Base-by-base conservation (phyloP, 768 basidiomycete species). In the Leccinum obscurum region DNA sequence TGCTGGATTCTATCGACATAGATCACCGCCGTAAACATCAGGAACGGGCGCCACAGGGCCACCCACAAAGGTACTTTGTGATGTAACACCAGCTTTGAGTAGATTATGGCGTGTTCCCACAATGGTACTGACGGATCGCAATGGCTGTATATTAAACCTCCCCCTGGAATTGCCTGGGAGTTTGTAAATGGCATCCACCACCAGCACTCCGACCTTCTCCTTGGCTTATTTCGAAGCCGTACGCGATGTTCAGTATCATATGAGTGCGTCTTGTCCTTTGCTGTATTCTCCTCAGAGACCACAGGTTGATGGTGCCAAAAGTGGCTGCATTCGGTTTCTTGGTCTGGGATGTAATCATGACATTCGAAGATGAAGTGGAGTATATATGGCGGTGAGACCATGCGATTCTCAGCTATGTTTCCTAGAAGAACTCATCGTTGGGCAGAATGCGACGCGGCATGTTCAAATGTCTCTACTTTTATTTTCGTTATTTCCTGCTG, bases 161-260 rank as follows among this genome's bases (percentile, higher is more conserved):
- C 24, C 46, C 48, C 48, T 15, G 24, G 48, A 85, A 94, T 71
- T 98, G 98, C 70, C 93, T 92, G 61, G 39, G 15, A 8, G 32
- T 30, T 34, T 34, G 35, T 15, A 9, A 14, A 30, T 48, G 8
- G 14, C 57, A 65, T 61, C 17, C 65, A 49, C 8, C 22, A 49
- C 48, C 22, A 24, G 22, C 13, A 22, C 48, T 28, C 52, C 28
- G 1, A 30, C 22, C 2, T 60, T 66, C 46, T 64, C 58, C 3
- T 20, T 57, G 13, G 54, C 30, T 13, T 62, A 58, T 57, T 37
- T 55, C 30, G 17, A 50, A 26, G 57, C 68, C 17, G 22, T 51
- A 17, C 61, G 56, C 24, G 35, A 59, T 39, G 44, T 63, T 26
- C 50, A 37, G 6, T 60, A 67, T 41, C 59, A 67, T 6, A 14